A percentile compares a stretch with the other conserved stretches of the same genome.
Evolutionary conservation across 495 filamentous ascomycete genomes (phyloP).

Genomic region (Friedmanniomyces endolithicus): DNA sequence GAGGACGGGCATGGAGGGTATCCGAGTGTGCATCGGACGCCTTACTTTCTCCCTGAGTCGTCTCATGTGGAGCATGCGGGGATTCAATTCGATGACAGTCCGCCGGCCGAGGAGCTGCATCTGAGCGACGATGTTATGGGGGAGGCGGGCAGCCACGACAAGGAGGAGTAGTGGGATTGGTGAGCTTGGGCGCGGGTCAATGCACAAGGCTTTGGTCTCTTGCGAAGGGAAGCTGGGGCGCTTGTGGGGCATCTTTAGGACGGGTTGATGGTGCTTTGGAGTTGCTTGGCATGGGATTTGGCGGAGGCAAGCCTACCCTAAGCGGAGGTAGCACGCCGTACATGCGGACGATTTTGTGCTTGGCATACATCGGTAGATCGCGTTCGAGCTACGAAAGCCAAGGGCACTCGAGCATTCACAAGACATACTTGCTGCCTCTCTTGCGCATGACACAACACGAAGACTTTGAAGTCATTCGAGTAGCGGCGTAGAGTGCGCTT

Average conservation of each 20-base stretch:
- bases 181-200: neutral
- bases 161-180: conserved; percentile 9
- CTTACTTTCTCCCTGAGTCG: neutral
- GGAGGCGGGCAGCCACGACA: neutral
- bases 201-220: neutral
- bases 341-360: too few relatives aligned
- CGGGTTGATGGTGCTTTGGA: too few relatives aligned
- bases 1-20: conserved; percentile 6
- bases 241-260: neutral
- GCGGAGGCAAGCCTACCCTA: too few relatives aligned
- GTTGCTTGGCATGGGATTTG: too few relatives aligned
- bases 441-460: too few relatives aligned
- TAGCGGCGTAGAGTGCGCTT: too few relatives aligned
- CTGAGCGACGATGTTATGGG: neutral
- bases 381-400: too few relatives aligned
- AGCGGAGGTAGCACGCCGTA: too few relatives aligned
- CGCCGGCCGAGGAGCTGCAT: neutral
- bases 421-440: too few relatives aligned
- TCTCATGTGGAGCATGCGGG: conserved; percentile 11
- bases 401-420: too few relatives aligned
- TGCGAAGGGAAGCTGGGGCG: neutral
- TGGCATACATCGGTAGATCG: too few relatives aligned
- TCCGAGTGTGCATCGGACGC: neutral
- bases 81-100: neutral
- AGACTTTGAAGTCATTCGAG: too few relatives aligned